phyloP scores from a whole-genome alignment of 2,329 filamentous ascomycete species.

The Pestalotiopsis sp. region DNA sequence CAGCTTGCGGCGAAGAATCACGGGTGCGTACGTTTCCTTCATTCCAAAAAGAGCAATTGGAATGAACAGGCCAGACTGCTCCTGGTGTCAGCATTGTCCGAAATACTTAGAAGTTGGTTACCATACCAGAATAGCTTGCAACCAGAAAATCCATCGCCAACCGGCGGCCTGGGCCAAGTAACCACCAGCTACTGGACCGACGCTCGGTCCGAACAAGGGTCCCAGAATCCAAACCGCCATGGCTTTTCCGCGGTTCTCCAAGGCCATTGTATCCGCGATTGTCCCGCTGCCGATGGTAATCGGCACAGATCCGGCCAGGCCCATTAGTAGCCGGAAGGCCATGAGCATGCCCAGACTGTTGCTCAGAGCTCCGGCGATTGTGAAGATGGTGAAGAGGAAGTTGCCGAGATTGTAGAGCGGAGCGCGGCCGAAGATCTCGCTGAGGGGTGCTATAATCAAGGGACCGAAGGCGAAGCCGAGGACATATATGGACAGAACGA shows the following conservation, averaged over 20 bases:
- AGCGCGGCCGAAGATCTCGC: slow-evolving; percentile 45
- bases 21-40: slow-evolving; percentile 44
- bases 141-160: slow-evolving; percentile 56
- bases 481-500: slow-evolving; percentile 61
- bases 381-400: neutral
- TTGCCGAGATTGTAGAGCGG: slow-evolving; percentile 40
- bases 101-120: neutral
- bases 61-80: slow-evolving; percentile 12
- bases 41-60: slow-evolving; percentile 18
- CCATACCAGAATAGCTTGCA: slow-evolving; percentile 40
- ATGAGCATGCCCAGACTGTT: slow-evolving; percentile 40
- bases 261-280: slow-evolving; percentile 51
- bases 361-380: slow-evolving; percentile 35
- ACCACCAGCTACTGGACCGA: slow-evolving; percentile 48
- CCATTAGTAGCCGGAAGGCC: slow-evolving; percentile 49
- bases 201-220: neutral
- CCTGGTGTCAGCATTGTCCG: neutral
- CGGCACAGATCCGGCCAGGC: slow-evolving; percentile 42
- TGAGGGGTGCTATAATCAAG: slow-evolving; percentile 46
- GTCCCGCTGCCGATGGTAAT: slow-evolving; percentile 52
- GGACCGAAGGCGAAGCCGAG: slow-evolving; percentile 54
- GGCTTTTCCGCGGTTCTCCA: slow-evolving; percentile 21
- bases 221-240: neutral
- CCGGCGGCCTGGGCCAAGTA: slow-evolving; percentile 34
- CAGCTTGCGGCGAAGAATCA: slow-evolving; percentile 37